phyloP scores from a whole-genome alignment of 2,329 filamentous ascomycete species.

The Epichloe glyceriae region DNA sequence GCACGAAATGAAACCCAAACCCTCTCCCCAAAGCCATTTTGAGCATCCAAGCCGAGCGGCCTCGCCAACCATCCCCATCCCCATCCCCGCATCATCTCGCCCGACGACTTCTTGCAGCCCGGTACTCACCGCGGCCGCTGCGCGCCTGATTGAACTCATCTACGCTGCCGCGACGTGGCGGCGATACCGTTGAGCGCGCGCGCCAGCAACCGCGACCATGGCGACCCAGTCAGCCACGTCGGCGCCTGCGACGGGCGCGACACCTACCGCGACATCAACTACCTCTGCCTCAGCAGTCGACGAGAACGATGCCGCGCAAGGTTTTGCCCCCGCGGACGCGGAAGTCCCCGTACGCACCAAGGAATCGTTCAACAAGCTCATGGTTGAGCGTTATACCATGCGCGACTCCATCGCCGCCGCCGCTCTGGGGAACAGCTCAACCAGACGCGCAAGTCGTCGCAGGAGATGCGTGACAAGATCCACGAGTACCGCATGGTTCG shows the following conservation, averaged over 20 bases:
- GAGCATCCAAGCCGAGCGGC: conserved; percentile 4
- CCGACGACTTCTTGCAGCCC: conserved; percentile 8
- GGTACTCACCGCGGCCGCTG: conserved; percentile 5
- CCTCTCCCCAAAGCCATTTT: conserved; percentile 9
- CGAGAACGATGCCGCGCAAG: conserved; percentile 14
- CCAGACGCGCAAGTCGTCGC: conserved; percentile 42
- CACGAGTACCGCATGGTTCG: conserved; percentile 55
- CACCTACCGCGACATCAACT: conserved; percentile 17
- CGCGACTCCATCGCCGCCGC: conserved; percentile 42
- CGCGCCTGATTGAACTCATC: conserved; percentile 3
- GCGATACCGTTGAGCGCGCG: conserved; percentile 23
- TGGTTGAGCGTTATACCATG: conserved; percentile 40
- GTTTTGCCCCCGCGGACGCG: conserved; percentile 8
- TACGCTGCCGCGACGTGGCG: conserved; percentile 21
- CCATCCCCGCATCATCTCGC: conserved; percentile 6
- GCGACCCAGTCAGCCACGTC: conserved; percentile 29
- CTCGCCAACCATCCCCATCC: conserved; percentile 2
- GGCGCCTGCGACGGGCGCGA: conserved; percentile 19
- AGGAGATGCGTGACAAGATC: conserved; percentile 52
- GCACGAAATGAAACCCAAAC: conserved; percentile 12
- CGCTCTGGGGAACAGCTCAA: conserved; percentile 37
- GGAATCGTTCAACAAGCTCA: conserved; percentile 39
- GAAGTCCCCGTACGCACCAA: conserved; percentile 37
- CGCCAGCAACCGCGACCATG: conserved; percentile 24
- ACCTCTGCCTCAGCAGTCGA: conserved; percentile 16